A percentile compares a stretch with the other conserved stretches of the same genome.
Conservation (phyloP, 2,329 filamentous ascomycete species). For the Dichotomopilus funicola region DNA sequence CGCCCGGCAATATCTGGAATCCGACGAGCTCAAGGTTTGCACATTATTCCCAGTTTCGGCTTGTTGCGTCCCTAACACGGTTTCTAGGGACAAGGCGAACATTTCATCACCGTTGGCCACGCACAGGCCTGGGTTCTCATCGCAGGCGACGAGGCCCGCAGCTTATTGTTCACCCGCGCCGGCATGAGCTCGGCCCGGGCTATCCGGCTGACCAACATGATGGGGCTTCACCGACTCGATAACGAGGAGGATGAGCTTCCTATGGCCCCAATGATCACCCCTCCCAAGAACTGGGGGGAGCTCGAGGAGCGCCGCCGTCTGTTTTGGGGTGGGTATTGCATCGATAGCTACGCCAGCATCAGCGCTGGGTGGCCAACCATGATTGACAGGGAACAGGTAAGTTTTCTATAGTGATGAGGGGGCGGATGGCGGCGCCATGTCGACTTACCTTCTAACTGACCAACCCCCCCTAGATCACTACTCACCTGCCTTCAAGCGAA, state of each 20-base stretch:
- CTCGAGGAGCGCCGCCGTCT: conserved; percentile 67
- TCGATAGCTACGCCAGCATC: conserved; percentile 79
- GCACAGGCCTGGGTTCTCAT: conserved; percentile 75
- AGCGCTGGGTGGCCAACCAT: conserved; percentile 86
- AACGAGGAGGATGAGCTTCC: conserved; percentile 42
- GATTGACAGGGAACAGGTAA: conserved; percentile 64
- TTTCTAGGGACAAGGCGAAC: conserved; percentile 62
- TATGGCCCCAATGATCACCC: conserved; percentile 65
- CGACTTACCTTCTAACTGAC: too few relatives aligned
- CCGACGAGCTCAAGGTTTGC: conserved; percentile 70
- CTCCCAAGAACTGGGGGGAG: conserved; percentile 75
- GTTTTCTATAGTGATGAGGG: conserved; percentile 10
- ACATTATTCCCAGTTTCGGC: not conserved
- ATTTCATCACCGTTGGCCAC: conserved; percentile 70
- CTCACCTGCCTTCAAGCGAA: conserved; percentile 73
- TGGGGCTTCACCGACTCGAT: conserved; percentile 77
- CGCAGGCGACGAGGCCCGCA: conserved; percentile 73
- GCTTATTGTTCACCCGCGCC: conserved; percentile 77
- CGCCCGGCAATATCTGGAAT: conserved; percentile 73
- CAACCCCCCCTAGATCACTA: conserved; percentile 42
- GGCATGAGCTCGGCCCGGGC: conserved; percentile 73
- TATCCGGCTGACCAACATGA: conserved; percentile 68
- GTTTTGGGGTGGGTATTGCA: conserved; percentile 79
- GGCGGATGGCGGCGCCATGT: not conserved
- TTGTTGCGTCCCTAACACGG: not conserved